Base-by-base conservation (phyloP, 441 rosid species). In the Populus tomentosa region DNA sequence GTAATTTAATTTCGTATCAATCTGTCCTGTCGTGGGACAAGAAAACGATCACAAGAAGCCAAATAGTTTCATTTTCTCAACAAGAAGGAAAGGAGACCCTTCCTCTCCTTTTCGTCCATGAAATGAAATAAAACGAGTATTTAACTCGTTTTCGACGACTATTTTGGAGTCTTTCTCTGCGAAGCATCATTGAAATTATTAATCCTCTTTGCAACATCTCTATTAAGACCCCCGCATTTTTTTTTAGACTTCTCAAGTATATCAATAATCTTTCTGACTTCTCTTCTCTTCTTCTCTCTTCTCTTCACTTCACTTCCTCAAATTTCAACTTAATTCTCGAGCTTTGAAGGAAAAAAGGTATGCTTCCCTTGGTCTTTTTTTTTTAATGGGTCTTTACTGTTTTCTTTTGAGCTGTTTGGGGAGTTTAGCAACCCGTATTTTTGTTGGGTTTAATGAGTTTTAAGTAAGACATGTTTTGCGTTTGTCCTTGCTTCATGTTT, bases 131-230 rank as follows among this genome's bases (percentile, higher is more conserved):
- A 23, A 24, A 16, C 64, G 10, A 28, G 18, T 46, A 18, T 77
- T 68, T 50, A 32, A 78, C 84, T 77, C 84, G 85, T 75, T 77
- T 78, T 75, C 33, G 70, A 79, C 70, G 79, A 77, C 82, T 74
- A 10, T 32, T 53, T 10, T 70, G 23, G 4, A 10, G 10, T 42
- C 71, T 65, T 13, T 18, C 14, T 72, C 69, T 1, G 56, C 30
- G 82, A 76, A 50, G 9, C 74, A 68, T 78, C 75, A 11, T 64
- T 23, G 77, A 70, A 80, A 21, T 67, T 5, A 46, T 30, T 10
- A 36, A 11, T 64, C 67, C 66, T 23, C 2, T 21, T 26, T 42
- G 36, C 35, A 53, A 0, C 18, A 3, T 20, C 5, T 2, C 20
- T 9, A 65, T n/a, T 11, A 2, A 38, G 9, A n/a, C n/a, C 42